phyloP scores from a whole-genome alignment of 805 yeast genomes.

The Candida ovalis region DNA sequence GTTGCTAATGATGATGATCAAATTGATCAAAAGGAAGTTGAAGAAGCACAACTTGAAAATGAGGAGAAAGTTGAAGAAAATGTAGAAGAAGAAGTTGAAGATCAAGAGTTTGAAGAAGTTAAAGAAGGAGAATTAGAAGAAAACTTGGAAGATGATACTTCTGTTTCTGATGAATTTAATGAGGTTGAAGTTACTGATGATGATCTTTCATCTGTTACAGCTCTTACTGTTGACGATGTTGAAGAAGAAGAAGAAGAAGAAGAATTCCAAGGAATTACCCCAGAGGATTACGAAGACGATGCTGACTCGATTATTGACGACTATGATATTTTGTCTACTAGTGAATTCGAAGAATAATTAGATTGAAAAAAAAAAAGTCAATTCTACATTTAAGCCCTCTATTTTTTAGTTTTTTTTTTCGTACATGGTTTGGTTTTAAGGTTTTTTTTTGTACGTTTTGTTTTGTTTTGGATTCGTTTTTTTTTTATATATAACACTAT shows the following conservation, averaged over 20 bases:
- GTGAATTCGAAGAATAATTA: conserved; percentile 15
- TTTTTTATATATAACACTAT: no score
- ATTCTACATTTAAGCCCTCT: not conserved
- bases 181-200: not conserved
- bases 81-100: no score
- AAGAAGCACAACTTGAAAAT: not conserved
- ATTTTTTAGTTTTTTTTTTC: not conserved
- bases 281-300: not conserved
- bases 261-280: not conserved
- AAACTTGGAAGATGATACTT: no score
- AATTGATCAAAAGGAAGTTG: not conserved
- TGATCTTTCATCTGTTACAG: not conserved
- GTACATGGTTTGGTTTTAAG: not conserved
- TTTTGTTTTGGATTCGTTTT: not conserved
- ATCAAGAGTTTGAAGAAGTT: no score
- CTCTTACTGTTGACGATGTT: not conserved
- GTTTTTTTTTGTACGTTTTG: no score
- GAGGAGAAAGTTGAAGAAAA: no score
- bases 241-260: not conserved
- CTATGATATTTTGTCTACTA: conserved; percentile 22
- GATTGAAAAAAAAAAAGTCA: not conserved
- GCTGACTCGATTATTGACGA: conserved; percentile 14
- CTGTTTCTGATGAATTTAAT: no score
- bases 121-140: no score
- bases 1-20: no score